Percentiles rank a stretch among this genome's conserved stretches.
These are phyloP conservation scores for Curvularia sp. DNA, from an alignment of 2,329 filamentous ascomycete species.

Conservation along the genomic window DNA sequence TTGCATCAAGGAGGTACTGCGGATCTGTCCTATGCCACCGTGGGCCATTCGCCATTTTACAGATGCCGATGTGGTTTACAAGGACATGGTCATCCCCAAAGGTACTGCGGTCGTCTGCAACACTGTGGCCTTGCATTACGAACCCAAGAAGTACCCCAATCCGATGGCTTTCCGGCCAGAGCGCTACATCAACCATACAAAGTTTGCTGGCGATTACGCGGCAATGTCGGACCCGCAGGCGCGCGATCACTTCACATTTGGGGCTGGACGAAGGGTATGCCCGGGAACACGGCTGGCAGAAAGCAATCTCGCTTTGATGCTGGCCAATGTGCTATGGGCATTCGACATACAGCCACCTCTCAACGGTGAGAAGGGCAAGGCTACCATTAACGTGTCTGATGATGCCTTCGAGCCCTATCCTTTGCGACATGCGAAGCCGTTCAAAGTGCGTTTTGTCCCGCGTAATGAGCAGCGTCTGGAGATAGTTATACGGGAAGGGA, in stretches of 20 bases:
- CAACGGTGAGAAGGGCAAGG: constrained; percentile 30
- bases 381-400: constrained; percentile 43
- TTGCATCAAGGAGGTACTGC: constrained; percentile 37
- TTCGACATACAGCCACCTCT: constrained; percentile 34
- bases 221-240: constrained; percentile 31
- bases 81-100: constrained; percentile 45
- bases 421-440: constrained; percentile 40
- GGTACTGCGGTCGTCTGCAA: constrained; percentile 39
- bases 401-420: constrained; percentile 32
- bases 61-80: constrained; percentile 38
- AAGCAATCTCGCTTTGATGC: constrained; percentile 27
- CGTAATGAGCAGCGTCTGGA: constrained; percentile 23
- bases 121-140: constrained; percentile 33
- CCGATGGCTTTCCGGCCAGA: constrained; percentile 43
- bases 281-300: constrained; percentile 37
- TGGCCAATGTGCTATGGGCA: constrained; percentile 35
- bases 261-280: constrained; percentile 35
- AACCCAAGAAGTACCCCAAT: constrained; percentile 32
- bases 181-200: constrained; percentile 34
- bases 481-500: no score
- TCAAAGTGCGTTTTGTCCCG: constrained; percentile 26
- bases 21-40: constrained; percentile 36
- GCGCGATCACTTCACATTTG: constrained; percentile 38
- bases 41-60: constrained; percentile 32
- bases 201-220: constrained; percentile 29